Evolutionary conservation across 2,329 filamentous ascomycete genomes (phyloP), one percentile per base, ranked within the genome.

Genomic region (Fusarium lyarnte): DNA sequence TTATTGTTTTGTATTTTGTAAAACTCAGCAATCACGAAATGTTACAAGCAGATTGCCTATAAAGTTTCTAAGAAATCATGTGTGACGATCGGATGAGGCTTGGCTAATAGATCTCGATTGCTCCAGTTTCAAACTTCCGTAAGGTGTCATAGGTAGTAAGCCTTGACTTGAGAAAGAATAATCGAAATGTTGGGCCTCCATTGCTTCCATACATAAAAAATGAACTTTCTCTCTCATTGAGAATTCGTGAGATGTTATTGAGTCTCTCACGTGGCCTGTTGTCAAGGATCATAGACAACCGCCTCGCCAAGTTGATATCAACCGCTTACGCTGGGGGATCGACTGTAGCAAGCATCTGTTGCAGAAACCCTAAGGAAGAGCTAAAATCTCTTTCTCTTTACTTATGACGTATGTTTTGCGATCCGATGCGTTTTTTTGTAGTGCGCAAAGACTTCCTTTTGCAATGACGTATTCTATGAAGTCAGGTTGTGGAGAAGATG

Each of bases 401-500:
- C 36, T 70, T 55, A 76, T 76, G 74, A 76, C 74, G 74, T 74
- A 73, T 51, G 41, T 55, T 27, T 63, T 72, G 45, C 59, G 63
- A 68, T 68, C 25, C 21, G 63, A 71, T 63, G 16, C 35, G 39
- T 41, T 60, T 60, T 58, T 47, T 52, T 58, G 53, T 66, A 45
- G 53, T 54, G 55, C 61, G 65, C 55, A 65, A 73, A 68, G 39
- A 42, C 55, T 52, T 54, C 39, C 55, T 66, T 54, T 42, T 51
- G 42, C 46, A 67, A 79, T 79, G 74, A 79, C 78, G 74, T 78
- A 75, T 64, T 66, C 68, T 72, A 81, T 80, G 77, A 76, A 74
- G 72, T 73, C 60, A 73, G 66, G 59, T 35, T 71, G 74, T 78
- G 74, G 77, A 78, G 77, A 66, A 59, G 35, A 65, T 51, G 38